phyloP scores from a whole-genome alignment of 371 early-diverging fungal species.

The Mucor circinelloides region DNA sequence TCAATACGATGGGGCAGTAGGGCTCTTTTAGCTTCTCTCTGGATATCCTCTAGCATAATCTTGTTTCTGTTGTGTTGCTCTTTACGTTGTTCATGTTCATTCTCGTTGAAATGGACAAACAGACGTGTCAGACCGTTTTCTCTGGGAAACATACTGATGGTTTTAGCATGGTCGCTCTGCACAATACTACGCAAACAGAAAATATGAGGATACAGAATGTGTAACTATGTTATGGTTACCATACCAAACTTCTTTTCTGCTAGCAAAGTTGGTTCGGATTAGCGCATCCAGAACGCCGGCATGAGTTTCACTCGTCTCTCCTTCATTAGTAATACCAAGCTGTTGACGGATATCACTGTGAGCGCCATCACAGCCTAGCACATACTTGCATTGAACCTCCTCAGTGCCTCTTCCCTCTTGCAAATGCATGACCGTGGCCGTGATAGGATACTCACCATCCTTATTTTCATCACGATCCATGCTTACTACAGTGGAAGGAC shows the following conservation, averaged over 20 bases:
- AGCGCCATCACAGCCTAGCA: slow-evolving; percentile 50
- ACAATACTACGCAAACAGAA: slow-evolving; percentile 29
- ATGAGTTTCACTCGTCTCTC: slow-evolving; percentile 47
- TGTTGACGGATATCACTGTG: slow-evolving; percentile 46
- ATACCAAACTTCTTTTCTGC: slow-evolving; percentile 51
- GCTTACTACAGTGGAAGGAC: slow-evolving; percentile 41
- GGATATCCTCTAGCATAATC: slow-evolving; percentile 51
- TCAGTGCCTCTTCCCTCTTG: slow-evolving; percentile 34
- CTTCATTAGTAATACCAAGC: slow-evolving; percentile 38
- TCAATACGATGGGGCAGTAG: slow-evolving; percentile 47
- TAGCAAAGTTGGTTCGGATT: slow-evolving; percentile 47
- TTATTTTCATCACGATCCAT: slow-evolving; percentile 15
- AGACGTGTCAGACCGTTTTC: slow-evolving; percentile 49
- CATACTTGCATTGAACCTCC: slow-evolving; percentile 42
- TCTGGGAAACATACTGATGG: slow-evolving; percentile 45
- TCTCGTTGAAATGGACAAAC: slow-evolving; percentile 49
- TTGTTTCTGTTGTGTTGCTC: slow-evolving; percentile 50
- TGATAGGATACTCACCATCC: slow-evolving; percentile 28
- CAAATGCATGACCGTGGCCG: slow-evolving; percentile 42
- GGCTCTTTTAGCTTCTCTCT: slow-evolving; percentile 49
- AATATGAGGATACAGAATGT: neutral
- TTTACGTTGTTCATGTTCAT: slow-evolving; percentile 41
- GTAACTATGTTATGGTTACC: neutral
- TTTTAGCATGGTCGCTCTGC: slow-evolving; percentile 42
- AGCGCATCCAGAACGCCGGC: slow-evolving; percentile 50